Conservation (phyloP, 176 grass and related monocot genomes). For the Oryza nivara region DNA sequence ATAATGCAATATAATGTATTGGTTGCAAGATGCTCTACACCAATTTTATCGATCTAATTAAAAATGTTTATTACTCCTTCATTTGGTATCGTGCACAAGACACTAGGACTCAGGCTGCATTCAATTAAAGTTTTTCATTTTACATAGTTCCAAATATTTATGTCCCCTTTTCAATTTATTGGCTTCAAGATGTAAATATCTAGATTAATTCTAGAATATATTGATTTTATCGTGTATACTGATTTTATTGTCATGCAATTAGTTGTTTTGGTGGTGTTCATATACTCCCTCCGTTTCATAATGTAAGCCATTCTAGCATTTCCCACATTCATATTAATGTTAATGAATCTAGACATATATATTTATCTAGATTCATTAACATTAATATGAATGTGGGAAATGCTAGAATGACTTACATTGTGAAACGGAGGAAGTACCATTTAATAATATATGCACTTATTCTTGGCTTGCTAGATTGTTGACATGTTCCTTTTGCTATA, state of each 20-base stretch:
- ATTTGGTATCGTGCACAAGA: neutral
- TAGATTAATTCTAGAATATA: neutral
- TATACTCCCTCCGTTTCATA: neutral
- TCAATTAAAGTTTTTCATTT: neutral
- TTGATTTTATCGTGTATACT: neutral
- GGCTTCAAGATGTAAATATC: neutral
- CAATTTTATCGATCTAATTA: neutral
- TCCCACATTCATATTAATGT: too few species aligned
- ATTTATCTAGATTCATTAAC: too few species aligned
- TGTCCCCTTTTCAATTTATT: neutral
- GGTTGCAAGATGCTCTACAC: neutral
- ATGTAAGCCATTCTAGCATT: too few species aligned
- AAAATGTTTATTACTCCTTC: neutral
- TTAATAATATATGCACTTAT: neutral
- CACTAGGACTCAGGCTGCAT: neutral
- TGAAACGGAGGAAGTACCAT: neutral
- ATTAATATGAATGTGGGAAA: too few species aligned
- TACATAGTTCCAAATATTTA: neutral
- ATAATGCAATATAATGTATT: neutral
- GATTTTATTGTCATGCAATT: neutral
- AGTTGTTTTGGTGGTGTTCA: neutral
- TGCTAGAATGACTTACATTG: too few species aligned
- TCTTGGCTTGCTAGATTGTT: neutral
- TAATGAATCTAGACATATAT: too few species aligned
- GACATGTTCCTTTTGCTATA: neutral